Percentiles rank a stretch among this genome's conserved stretches.
Evolutionary conservation across 2,329 filamentous ascomycete species (phyloP).

Genomic region (Pyrenophora teres): DNA sequence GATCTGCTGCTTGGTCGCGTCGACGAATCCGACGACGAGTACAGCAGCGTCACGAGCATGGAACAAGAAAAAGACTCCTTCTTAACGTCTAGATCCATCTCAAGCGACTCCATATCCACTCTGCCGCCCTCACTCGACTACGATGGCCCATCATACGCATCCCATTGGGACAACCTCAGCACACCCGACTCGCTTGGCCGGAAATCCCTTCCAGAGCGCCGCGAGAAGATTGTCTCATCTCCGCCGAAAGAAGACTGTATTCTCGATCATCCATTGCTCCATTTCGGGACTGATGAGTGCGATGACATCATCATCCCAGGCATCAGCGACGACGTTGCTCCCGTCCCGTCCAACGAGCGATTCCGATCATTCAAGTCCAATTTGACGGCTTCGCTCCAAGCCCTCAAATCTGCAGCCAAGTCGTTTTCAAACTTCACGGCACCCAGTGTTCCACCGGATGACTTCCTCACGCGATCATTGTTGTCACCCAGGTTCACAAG

Average conservation of each 20-base stretch:
- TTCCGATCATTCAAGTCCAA: conserved; percentile 65
- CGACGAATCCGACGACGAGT: conserved; percentile 52
- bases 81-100: conserved; percentile 55
- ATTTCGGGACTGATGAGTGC: conserved; percentile 43
- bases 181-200: conserved; percentile 41
- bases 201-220: conserved; percentile 44
- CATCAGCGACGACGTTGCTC: conserved; percentile 27
- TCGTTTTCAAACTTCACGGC: conserved; percentile 65
- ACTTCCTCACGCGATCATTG: conserved; percentile 64
- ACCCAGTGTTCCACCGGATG: conserved; percentile 59
- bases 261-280: conserved; percentile 62
- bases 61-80: conserved; percentile 49
- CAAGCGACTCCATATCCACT: conserved; percentile 62
- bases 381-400: conserved; percentile 65
- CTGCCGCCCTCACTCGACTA: conserved; percentile 50
- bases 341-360: conserved; percentile 35
- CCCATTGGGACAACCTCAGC: conserved; percentile 46
- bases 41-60: conserved; percentile 51
- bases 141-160: conserved; percentile 55
- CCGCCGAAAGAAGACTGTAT: conserved; percentile 59
- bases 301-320: conserved; percentile 41
- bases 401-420: conserved; percentile 64
- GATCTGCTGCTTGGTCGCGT: conserved; percentile 62
- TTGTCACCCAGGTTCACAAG: conserved; percentile 63
- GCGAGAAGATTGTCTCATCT: conserved; percentile 54